Conservation (phyloP, 306 rosid species). For the Nissolia schottii region DNA sequence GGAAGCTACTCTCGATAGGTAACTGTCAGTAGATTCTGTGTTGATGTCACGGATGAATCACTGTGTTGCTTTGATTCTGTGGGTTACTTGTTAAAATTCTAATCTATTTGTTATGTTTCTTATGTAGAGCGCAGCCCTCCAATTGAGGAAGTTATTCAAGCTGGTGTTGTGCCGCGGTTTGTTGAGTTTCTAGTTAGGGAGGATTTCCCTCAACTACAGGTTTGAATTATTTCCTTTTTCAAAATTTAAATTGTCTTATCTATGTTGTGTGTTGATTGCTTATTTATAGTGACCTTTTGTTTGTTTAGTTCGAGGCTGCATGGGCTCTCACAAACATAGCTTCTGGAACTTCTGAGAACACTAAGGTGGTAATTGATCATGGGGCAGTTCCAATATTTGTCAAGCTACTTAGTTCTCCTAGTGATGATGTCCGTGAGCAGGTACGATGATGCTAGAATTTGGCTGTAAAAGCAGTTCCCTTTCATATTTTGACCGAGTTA, state of each 20-base stretch:
- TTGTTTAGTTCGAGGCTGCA: no score
- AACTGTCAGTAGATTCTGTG: not conserved
- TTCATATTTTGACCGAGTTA: not conserved
- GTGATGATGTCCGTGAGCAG: constrained; percentile 97
- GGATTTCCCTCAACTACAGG: constrained; percentile 91
- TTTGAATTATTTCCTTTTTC: no score
- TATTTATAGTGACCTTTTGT: no score
- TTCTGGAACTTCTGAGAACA: no score
- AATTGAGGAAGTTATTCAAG: no score
- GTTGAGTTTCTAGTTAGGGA: constrained; percentile 80
- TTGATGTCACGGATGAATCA: not conserved
- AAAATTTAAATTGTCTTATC: no score
- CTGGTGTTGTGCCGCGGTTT: no score
- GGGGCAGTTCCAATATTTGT: no score
- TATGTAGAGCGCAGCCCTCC: constrained; percentile 78
- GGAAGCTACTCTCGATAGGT: constrained; percentile 88
- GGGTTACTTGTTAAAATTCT: not conserved
- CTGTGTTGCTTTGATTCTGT: not conserved
- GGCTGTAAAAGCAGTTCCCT: not conserved
- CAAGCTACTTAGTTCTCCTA: constrained; percentile 80
- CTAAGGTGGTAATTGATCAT: no score
- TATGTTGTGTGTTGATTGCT: not conserved
- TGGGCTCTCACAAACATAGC: no score
- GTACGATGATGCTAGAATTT: constrained; percentile 27
- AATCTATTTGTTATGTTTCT: not conserved